Evolutionary conservation across 192 early-diverging fungal species (phyloP), one percentile per base, ranked within the genome.

Genomic region (Coemansia sp.): DNA sequence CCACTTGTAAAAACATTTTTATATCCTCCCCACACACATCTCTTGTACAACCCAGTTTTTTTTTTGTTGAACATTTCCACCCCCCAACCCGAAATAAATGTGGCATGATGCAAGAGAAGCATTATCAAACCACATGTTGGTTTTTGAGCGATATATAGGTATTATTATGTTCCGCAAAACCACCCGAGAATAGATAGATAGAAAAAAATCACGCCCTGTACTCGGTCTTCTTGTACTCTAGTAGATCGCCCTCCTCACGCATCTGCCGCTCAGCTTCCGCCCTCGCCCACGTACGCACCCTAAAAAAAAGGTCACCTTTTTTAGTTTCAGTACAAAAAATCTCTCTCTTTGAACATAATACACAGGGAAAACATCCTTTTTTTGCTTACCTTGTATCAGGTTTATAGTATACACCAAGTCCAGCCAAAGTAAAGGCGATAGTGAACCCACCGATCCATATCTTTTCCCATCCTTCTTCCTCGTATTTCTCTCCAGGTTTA

Each of bases 401-500:
- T 82, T 92, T 92, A 86, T 92, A 94, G 81, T 88, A 86, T 27
- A 86, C 64, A 20, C 87, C 75, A 36, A 82, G 73, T 15, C 82
- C 74, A 16, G 86, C 86, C 60, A 90, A 57, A 13, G 70, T 70
- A 67, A 92, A 87, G 38, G 87, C 83, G 29, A 90, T 87, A 11
- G 84, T 64, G 72, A 91, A 87, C 38, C 90, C 90, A 63, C 87
- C 87, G 34, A 85, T 75, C 74, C 81, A 92, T 47, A 89, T 62
- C 50, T 74, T 74, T 80, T 94, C 92, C 92, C 92, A 94, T 65
- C 89, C 88, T 50, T 92, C 92, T 70, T 87, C 88, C 49, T 89
- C 85, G 70, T 87, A 87, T 79, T 90, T 90, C 69, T 87, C 73
- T 57, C 91, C 91, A 3, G 86, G 82, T 74, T 92, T 94, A 81